Conservation (phyloP, 2,329 filamentous ascomycete genomes). For the Nemania diffusa region DNA sequence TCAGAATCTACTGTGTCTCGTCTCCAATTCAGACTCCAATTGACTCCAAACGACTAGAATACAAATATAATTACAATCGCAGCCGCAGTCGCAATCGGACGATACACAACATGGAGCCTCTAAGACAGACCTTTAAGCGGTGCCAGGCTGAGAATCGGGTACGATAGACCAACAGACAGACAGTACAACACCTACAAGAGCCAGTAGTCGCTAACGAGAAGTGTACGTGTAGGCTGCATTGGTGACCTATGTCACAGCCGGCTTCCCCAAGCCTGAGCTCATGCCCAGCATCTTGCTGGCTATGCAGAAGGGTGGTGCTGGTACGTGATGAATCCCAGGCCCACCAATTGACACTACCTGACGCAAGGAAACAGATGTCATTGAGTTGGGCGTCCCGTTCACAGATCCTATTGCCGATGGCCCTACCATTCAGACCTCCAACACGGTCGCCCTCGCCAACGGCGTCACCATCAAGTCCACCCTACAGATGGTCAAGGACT, state of each 20-base stretch:
- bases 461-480: conserved; percentile 84
- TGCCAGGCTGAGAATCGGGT: conserved; percentile 70
- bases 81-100: conserved; percentile 24
- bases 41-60: conserved; percentile 13
- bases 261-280: conserved; percentile 84
- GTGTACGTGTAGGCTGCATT: conserved; percentile 72
- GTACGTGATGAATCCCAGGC: conserved; percentile 59
- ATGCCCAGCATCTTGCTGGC: conserved; percentile 86
- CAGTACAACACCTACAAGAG: neutral
- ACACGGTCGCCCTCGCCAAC: conserved; percentile 89
- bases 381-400: conserved; percentile 96
- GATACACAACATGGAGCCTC: conserved; percentile 61
- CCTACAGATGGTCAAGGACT: conserved; percentile 84
- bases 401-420: conserved; percentile 98
- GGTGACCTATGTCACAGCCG: conserved; percentile 95
- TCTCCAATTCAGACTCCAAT: neutral
- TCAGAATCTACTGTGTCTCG: conserved; percentile 3
- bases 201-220: conserved; percentile 3
- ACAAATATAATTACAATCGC: neutral
- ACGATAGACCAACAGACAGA: conserved; percentile 29
- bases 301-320: conserved; percentile 92
- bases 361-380: conserved; percentile 73
- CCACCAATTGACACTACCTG: conserved; percentile 24
- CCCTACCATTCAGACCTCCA: conserved; percentile 94
- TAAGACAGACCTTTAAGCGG: conserved; percentile 68